Conservation (phyloP, 1,284 basidiomycete species). For the Rhodotorula sp. region DNA sequence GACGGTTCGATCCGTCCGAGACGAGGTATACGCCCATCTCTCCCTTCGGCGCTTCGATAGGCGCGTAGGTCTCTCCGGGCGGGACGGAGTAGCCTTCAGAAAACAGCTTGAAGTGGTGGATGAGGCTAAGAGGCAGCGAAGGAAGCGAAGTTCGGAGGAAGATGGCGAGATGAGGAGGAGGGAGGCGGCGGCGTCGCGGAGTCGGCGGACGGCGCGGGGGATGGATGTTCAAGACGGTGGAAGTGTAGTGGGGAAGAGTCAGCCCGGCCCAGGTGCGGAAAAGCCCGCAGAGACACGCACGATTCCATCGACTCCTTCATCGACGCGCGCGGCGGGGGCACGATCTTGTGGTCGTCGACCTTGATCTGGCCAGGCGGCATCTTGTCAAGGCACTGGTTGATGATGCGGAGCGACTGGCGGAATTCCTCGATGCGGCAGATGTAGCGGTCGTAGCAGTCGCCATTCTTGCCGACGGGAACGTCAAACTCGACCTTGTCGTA, state of each 20-base stretch:
- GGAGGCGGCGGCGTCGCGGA: not conserved
- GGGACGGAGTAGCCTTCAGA: conserved; percentile 98
- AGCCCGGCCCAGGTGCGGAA: no score
- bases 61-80: conserved; percentile 92
- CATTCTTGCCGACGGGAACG: conserved; percentile 91
- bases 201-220: no score
- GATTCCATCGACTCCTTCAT: conserved; percentile 97
- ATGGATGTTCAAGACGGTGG: no score
- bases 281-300: not conserved
- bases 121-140: conserved; percentile 56
- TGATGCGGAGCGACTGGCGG: conserved; percentile 88
- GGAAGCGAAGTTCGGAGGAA: no score
- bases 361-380: conserved; percentile 92
- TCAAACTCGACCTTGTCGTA: conserved; percentile 99
- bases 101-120: conserved; percentile 97
- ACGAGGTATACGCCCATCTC: conserved; percentile 95
- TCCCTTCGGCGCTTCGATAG: conserved; percentile 97
- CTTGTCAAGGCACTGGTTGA: conserved; percentile 91
- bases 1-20: conserved; percentile 86
- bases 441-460: conserved; percentile 94
- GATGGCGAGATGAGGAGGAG: not conserved
- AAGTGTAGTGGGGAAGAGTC: no score
- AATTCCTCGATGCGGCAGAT: conserved; percentile 97
- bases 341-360: conserved; percentile 96
- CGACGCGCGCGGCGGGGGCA: conserved; percentile 90